These are phyloP conservation scores for Starmerella powellii DNA, from an alignment of 805 yeast genomes.

Conservation along the genomic window DNA sequence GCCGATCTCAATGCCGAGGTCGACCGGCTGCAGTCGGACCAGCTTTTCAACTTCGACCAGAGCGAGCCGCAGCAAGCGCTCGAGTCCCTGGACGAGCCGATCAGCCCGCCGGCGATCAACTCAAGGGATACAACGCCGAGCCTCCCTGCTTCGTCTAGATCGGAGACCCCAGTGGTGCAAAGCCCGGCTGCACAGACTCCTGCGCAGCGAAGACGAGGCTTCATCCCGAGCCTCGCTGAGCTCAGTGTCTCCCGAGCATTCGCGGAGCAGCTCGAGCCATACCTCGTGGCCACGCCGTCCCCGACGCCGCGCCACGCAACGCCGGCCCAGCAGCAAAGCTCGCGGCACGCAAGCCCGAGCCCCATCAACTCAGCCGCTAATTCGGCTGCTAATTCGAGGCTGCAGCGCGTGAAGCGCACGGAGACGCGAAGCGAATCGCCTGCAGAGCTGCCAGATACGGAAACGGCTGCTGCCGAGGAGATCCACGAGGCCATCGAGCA, in stretches of 20 bases:
- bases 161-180: neutral
- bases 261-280: slow-evolving; percentile 19
- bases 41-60: neutral
- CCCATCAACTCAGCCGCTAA: no score
- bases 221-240: slow-evolving; percentile 16
- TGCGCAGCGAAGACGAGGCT: slow-evolving; percentile 14
- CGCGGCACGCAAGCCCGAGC: no score
- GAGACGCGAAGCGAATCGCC: neutral
- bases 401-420: no score
- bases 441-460: slow-evolving; percentile 5
- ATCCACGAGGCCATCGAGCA: slow-evolving; percentile 4
- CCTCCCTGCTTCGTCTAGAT: neutral
- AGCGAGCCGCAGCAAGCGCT: neutral
- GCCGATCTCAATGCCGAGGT: slow-evolving; percentile 3
- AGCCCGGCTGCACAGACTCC: neutral
- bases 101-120: no score
- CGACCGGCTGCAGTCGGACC: neutral
- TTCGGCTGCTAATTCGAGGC: no score
- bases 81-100: neutral
- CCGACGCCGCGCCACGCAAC: slow-evolving; percentile 7
- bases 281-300: slow-evolving; percentile 11
- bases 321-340: neutral
- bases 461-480: slow-evolving; percentile 6
- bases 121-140: neutral
- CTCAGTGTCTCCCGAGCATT: slow-evolving; percentile 17